Conservation (phyloP, 2,329 filamentous ascomycete species). For the Zasmidium cellare region DNA sequence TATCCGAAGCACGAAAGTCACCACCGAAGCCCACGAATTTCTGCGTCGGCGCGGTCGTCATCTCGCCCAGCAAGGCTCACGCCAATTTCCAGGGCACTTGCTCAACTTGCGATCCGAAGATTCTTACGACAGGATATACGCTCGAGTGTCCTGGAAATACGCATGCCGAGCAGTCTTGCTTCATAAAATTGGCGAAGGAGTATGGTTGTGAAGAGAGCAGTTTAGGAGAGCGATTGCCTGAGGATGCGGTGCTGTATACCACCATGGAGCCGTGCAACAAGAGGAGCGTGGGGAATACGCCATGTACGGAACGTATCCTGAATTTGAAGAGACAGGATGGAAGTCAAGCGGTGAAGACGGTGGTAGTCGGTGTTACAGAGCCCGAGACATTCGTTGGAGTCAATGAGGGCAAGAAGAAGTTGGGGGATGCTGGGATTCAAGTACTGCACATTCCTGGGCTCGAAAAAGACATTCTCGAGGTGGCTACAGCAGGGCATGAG, state of each 20-base stretch:
- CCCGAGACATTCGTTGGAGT: constrained; percentile 85
- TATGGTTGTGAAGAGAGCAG: constrained; percentile 51
- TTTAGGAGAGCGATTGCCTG: constrained; percentile 54
- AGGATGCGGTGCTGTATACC: constrained; percentile 72
- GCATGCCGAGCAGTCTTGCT: constrained; percentile 91
- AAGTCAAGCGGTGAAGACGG: constrained; percentile 64
- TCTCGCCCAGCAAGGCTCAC: constrained; percentile 51
- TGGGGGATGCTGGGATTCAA: constrained; percentile 71
- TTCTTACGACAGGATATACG: constrained; percentile 84
- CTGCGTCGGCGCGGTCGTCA: constrained; percentile 86
- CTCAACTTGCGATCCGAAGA: constrained; percentile 27
- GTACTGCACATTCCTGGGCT: constrained; percentile 73
- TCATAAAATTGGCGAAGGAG: constrained; percentile 64
- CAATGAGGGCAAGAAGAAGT: constrained; percentile 70
- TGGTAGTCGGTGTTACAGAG: constrained; percentile 86
- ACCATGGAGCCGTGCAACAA: constrained; percentile 86
- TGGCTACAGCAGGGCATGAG: constrained; percentile 79
- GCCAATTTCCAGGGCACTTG: constrained; percentile 42
- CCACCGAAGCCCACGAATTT: constrained; percentile 89
- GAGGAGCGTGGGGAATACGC: constrained; percentile 70
- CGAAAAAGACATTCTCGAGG: constrained; percentile 75
- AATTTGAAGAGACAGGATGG: constrained; percentile 46
- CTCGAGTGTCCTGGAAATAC: constrained; percentile 90
- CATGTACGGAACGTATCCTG: constrained; percentile 79
- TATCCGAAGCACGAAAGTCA: constrained; percentile 74